Conservation (phyloP, 2,329 filamentous ascomycete species). For the Emmonsiellopsis sp. region DNA sequence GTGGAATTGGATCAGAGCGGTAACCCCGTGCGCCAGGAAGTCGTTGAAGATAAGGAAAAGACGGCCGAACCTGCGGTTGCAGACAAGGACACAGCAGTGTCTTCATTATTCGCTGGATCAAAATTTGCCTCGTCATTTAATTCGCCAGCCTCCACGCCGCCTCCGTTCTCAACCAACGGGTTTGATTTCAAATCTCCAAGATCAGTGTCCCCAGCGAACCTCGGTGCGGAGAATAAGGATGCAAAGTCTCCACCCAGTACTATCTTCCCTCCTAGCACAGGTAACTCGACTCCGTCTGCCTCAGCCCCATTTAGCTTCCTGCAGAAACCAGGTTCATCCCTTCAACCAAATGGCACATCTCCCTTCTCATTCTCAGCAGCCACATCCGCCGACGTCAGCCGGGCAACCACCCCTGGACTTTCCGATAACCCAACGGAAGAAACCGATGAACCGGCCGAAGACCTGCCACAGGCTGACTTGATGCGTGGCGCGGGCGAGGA, state of each 20-base stretch:
- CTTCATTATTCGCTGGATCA: conserved; percentile 17
- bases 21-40: conserved; percentile 17
- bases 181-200: conserved; percentile 6
- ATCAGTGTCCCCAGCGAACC: conserved; percentile 15
- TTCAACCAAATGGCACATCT: conserved; percentile 16
- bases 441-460: conserved; percentile 43
- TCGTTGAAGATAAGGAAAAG: conserved; percentile 3
- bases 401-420: conserved; percentile 38
- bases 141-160: conserved; percentile 15
- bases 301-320: conserved; percentile 12
- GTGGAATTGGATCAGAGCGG: conserved; percentile 20
- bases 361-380: conserved; percentile 16
- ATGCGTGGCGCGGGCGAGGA: conserved; percentile 61
- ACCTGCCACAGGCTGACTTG: conserved; percentile 62
- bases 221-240: background rate
- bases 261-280: conserved; percentile 11
- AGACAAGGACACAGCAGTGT: conserved; percentile 12
- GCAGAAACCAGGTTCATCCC: conserved; percentile 9
- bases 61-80: background rate
- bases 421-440: conserved; percentile 34
- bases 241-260: conserved; percentile 7
- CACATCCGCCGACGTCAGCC: conserved; percentile 32
- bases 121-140: conserved; percentile 21
- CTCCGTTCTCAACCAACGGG: conserved; percentile 14
- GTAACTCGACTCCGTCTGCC: background rate